Percentiles rank a stretch among this genome's conserved stretches.
phyloP scores from a whole-genome alignment of 2,329 filamentous ascomycete species.

The Neofusicoccum laricinum region DNA sequence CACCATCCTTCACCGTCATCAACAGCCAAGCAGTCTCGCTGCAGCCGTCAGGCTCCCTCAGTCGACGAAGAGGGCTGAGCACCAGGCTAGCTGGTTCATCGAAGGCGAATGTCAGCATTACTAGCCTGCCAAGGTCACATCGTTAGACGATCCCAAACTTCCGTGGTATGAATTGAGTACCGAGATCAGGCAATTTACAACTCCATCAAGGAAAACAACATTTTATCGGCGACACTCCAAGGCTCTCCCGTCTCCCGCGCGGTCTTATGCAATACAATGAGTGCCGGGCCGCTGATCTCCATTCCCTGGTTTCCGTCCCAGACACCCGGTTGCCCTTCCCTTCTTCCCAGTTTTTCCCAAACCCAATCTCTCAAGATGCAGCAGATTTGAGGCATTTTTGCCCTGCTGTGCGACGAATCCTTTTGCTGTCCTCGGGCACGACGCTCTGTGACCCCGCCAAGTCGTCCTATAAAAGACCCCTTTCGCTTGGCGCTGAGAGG shows the following conservation, averaged over 20 bases:
- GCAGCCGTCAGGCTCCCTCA: background rate
- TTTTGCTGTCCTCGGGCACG: background rate
- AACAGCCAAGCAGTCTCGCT: background rate
- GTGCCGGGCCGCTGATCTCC: background rate
- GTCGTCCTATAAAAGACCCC: background rate
- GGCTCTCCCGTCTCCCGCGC: background rate
- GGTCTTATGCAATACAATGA: background rate
- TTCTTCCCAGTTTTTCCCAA: background rate
- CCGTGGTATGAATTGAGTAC: background rate
- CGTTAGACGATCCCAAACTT: background rate
- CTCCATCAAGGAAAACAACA: background rate
- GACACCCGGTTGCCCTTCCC: background rate
- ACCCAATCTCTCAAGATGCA: background rate
- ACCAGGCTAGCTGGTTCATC: background rate
- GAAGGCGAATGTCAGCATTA: background rate
- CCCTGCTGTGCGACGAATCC: background rate
- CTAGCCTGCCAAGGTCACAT: background rate
- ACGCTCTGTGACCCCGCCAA: background rate
- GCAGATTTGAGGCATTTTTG: conserved; percentile 6
- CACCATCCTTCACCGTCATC: background rate
- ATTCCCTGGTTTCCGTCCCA: background rate
- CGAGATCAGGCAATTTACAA: background rate
- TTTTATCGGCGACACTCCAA: background rate
- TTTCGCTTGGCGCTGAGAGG: background rate
- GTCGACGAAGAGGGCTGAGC: background rate